Evolutionary conservation across 1,139 yeast genomes (phyloP).

Genomic region (Meyerozyma athensensis): DNA sequence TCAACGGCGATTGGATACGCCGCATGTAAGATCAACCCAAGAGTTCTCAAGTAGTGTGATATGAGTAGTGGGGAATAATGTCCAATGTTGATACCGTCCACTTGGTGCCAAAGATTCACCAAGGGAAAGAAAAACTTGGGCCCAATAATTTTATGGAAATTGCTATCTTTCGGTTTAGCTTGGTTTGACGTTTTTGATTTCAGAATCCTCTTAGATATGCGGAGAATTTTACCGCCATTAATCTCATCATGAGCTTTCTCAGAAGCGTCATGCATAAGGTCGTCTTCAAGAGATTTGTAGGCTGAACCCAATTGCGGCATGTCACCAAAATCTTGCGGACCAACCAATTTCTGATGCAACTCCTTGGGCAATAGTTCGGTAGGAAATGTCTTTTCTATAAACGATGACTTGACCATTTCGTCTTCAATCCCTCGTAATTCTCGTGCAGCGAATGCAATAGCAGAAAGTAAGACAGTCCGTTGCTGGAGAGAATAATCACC

Average conservation of each 20-base stretch:
- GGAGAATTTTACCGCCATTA: slow-evolving; percentile 45
- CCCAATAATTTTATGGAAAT: slow-evolving; percentile 45
- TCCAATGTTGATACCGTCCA: slow-evolving; percentile 44
- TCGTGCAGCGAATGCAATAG: slow-evolving; percentile 55
- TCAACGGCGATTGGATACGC: slow-evolving; percentile 49
- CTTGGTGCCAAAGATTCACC: slow-evolving; percentile 49
- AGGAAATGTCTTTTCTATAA: slow-evolving; percentile 25
- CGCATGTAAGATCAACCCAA: slow-evolving; percentile 51
- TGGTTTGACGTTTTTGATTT: neutral
- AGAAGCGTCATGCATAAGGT: slow-evolving; percentile 33
- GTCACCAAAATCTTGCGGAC: slow-evolving; percentile 5
- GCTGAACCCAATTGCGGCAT: slow-evolving; percentile 4
- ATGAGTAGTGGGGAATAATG: slow-evolving; percentile 50
- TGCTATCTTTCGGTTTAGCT: slow-evolving; percentile 17
- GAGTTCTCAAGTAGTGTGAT: slow-evolving; percentile 56
- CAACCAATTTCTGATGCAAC: slow-evolving; percentile 36
- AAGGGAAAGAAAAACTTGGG: slow-evolving; percentile 52
- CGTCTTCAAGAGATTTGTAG: slow-evolving; percentile 24
- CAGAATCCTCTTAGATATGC: slow-evolving; percentile 41
- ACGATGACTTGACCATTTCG: slow-evolving; percentile 33
- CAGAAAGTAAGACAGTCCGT: slow-evolving; percentile 50
- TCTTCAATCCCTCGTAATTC: slow-evolving; percentile 58
- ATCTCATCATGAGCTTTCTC: slow-evolving; percentile 37
- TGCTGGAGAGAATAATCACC: slow-evolving; percentile 70
- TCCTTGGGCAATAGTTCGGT: slow-evolving; percentile 43